These are phyloP conservation scores for Pestalotiopsis fici DNA, from an alignment of 2,329 filamentous ascomycete genomes.

Conservation along the genomic window DNA sequence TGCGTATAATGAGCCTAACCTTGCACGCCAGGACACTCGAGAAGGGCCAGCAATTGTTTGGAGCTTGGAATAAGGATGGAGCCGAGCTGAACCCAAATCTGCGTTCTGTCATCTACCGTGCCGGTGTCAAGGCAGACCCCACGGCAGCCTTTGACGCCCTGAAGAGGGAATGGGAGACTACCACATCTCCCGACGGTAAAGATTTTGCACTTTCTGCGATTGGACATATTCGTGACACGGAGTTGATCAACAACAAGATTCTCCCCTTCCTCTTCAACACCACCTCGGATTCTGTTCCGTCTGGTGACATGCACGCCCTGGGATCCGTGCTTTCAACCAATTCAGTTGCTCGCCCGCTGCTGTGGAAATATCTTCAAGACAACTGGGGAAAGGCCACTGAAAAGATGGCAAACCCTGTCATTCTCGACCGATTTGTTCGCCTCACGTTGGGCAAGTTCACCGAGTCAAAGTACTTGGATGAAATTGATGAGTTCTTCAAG, in stretches of 20 bases:
- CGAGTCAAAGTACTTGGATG: constrained; percentile 66
- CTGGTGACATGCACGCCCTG: constrained; percentile 85
- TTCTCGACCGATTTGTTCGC: constrained; percentile 86
- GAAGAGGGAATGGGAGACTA: constrained; percentile 81
- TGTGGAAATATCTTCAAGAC: constrained; percentile 85
- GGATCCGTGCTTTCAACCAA: constrained; percentile 75
- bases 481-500: constrained; percentile 84
- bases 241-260: constrained; percentile 66
- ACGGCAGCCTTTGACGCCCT: constrained; percentile 71
- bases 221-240: constrained; percentile 69
- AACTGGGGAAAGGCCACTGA: constrained; percentile 77
- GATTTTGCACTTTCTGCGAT: constrained; percentile 80
- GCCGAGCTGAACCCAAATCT: constrained; percentile 79
- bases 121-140: constrained; percentile 71
- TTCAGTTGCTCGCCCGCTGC: constrained; percentile 66
- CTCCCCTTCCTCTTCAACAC: constrained; percentile 78
- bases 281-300: constrained; percentile 66
- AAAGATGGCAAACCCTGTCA: constrained; percentile 79
- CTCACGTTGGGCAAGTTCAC: constrained; percentile 78
- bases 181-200: constrained; percentile 86
- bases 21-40: constrained; percentile 57
- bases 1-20: neutral
- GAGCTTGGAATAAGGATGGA: constrained; percentile 71
- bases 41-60: constrained; percentile 78
- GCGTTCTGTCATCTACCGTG: constrained; percentile 77